Percentiles rank a stretch among this genome's conserved stretches.
Evolutionary conservation across 1,139 yeast species (phyloP).

Genomic region (Magnusiomyces fungicola): DNA sequence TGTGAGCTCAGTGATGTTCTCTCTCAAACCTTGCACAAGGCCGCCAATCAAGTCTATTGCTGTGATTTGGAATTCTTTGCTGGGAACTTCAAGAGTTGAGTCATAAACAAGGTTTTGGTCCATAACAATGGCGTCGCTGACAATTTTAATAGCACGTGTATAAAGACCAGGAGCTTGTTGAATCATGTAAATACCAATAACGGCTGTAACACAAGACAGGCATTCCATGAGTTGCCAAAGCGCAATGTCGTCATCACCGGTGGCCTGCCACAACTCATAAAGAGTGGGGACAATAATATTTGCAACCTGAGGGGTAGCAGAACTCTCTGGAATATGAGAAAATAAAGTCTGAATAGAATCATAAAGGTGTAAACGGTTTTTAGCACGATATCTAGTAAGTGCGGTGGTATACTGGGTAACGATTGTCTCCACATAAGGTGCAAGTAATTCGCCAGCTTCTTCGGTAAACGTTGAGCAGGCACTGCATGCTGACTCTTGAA

Average conservation of each 20-base stretch:
- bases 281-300: conserved; percentile 70
- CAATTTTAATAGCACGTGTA: conserved; percentile 63
- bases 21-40: conserved; percentile 77
- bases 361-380: conserved; percentile 70
- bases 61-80: conserved; percentile 84
- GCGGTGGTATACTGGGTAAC: conserved; percentile 66
- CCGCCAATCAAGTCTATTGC: conserved; percentile 89
- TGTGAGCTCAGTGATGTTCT: conserved; percentile 54
- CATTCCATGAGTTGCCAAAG: conserved; percentile 92
- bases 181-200: conserved; percentile 74
- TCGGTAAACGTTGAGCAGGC: conserved; percentile 81
- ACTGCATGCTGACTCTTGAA: conserved; percentile 89
- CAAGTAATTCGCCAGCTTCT: conserved; percentile 54
- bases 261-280: conserved; percentile 65
- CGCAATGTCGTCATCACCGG: conserved; percentile 71
- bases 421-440: conserved; percentile 56
- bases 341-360: conserved; percentile 92
- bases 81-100: conserved; percentile 59
- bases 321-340: conserved; percentile 52
- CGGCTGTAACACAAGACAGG: conserved; percentile 84
- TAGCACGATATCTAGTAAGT: conserved; percentile 70
- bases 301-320: conserved; percentile 42
- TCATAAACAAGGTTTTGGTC: conserved; percentile 61
- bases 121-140: conserved; percentile 58
- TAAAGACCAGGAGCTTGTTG: conserved; percentile 91